Percentiles rank a stretch among this genome's conserved stretches.
Conservation (phyloP, 192 early-diverging fungal genomes). For the Gamsiella multidivaricata region DNA sequence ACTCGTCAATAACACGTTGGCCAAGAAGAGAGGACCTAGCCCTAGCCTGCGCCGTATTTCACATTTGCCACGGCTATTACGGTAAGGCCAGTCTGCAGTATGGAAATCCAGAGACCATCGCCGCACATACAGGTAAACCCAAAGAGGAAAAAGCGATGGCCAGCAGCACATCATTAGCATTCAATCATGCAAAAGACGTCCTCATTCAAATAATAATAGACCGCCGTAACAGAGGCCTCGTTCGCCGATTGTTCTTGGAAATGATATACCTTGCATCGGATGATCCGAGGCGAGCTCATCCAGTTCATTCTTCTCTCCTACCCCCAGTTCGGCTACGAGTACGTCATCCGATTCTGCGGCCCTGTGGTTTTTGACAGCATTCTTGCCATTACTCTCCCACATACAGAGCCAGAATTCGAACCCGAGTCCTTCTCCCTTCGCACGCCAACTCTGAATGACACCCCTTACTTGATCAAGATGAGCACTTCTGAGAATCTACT, state of each 20-base stretch:
- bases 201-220: not conserved
- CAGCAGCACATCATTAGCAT: not conserved
- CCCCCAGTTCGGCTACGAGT: conserved; percentile 49
- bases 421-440: conserved; percentile 7
- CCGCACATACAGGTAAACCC: conserved; percentile 25
- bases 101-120: conserved; percentile 27
- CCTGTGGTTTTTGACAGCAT: not conserved
- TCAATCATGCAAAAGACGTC: not conserved
- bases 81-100: conserved; percentile 7
- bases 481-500: conserved; percentile 14
- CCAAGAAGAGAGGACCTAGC: conserved; percentile 29
- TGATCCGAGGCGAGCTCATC: conserved; percentile 15
- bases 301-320: conserved; percentile 40
- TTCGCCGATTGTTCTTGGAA: conserved; percentile 18
- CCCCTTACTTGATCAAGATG: conserved; percentile 24
- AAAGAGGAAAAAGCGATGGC: not conserved
- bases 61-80: conserved; percentile 12
- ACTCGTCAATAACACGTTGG: conserved; percentile 37
- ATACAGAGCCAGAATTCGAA: too few relatives aligned
- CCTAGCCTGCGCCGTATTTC: conserved; percentile 19
- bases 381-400: not conserved
- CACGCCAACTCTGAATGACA: conserved; percentile 13
- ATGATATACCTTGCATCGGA: conserved; percentile 37
- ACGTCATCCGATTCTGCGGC: conserved; percentile 4
- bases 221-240: conserved; percentile 21